These are phyloP conservation scores for Tagetes erecta DNA, from an alignment of 129 eudicot genomes.

Conservation along the genomic window DNA sequence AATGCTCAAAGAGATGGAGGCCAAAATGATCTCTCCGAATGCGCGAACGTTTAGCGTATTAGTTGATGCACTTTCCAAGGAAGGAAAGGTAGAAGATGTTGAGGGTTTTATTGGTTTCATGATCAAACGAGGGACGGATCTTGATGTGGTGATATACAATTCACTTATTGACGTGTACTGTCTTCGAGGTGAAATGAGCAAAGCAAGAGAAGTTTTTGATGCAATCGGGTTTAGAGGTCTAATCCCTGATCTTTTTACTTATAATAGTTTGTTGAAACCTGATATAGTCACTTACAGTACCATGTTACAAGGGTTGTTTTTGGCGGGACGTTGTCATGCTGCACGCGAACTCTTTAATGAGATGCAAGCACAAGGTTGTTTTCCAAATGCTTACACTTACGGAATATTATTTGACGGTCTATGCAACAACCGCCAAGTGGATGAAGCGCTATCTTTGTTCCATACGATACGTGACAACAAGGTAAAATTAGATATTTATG, in stretches of 20 bases:
- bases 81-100: neutral
- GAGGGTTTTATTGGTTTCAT: neutral
- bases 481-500: neutral
- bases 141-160: neutral
- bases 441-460: constrained; percentile 9
- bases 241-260: neutral
- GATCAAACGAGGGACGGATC: neutral
- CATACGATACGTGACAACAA: neutral
- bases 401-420: neutral
- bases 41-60: neutral
- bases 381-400: neutral
- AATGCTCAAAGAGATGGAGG: neutral
- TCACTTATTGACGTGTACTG: neutral
- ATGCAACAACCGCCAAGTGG: constrained; percentile 3
- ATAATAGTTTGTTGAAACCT: neutral
- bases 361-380: neutral
- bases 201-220: neutral
- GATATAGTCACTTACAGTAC: constrained; percentile 17
- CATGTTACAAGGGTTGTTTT: constrained; percentile 3
- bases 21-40: neutral
- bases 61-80: neutral
- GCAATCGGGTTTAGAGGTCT: neutral
- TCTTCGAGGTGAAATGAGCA: neutral
- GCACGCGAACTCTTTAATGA: neutral
- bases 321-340: neutral